These are phyloP conservation scores for Cruciata laevipes DNA, from an alignment of 257 asterid genomes.

Conservation along the genomic window DNA sequence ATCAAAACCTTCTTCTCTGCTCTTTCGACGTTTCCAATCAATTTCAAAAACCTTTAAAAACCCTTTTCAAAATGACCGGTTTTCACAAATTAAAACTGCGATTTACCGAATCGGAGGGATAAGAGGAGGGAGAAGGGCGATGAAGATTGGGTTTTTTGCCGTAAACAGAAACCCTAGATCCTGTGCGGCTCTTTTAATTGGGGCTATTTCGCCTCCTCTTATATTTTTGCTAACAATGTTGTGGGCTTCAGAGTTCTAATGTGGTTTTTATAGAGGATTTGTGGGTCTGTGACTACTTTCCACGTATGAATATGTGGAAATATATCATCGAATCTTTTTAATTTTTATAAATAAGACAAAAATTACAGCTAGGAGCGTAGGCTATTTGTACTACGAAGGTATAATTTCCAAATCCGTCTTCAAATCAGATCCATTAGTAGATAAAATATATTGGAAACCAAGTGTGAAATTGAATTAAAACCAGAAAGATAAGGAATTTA, in stretches of 20 bases:
- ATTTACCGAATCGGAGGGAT: not conserved
- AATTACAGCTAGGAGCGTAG: not conserved
- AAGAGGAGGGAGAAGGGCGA: not conserved
- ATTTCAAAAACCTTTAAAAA: slow-evolving; percentile 15
- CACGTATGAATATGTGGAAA: not conserved
- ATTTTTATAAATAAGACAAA: not conserved
- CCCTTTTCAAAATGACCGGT: slow-evolving; percentile 3
- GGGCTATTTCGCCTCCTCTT: not conserved
- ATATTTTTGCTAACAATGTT: not conserved
- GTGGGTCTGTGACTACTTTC: not conserved
- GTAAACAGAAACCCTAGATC: slow-evolving; percentile 26
- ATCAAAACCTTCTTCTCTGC: slow-evolving; percentile 13
- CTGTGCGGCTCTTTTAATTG: slow-evolving; percentile 11
- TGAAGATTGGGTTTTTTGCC: not conserved
- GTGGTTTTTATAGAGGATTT: not conserved
- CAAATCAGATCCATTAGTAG: not conserved
- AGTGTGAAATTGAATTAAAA: not conserved
- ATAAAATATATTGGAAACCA: no score
- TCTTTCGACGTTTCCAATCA: slow-evolving; percentile 3
- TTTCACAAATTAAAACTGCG: not conserved
- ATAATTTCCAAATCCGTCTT: not conserved
- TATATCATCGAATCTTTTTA: no score
- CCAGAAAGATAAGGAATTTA: no score
- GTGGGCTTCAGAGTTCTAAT: no score
- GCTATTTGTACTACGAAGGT: not conserved